A percentile compares a stretch with the other conserved stretches of the same genome.
Evolutionary conservation across 805 yeast species (phyloP).

Genomic region (Candida hispaniensis): DNA sequence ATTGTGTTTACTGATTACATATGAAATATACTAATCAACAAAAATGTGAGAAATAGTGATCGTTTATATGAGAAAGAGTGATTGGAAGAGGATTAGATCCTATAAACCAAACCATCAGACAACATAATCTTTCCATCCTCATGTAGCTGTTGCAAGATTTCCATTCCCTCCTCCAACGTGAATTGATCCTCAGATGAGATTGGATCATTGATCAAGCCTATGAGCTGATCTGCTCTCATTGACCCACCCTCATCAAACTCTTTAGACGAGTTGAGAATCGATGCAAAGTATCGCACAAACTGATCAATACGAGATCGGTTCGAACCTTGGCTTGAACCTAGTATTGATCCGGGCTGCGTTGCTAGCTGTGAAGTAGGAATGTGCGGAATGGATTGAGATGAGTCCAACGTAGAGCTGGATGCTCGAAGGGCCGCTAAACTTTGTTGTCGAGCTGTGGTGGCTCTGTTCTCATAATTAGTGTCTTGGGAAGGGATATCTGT

Average conservation of each 20-base stretch:
- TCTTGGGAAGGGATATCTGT: conserved; percentile 43
- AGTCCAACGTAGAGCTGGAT: conserved; percentile 8
- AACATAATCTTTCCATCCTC: conserved; percentile 31
- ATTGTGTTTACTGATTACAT: no score
- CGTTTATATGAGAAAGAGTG: no score
- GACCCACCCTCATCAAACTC: conserved; percentile 38
- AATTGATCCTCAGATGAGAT: conserved; percentile 34
- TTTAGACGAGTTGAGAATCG: conserved; percentile 39
- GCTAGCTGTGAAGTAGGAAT: conserved; percentile 1
- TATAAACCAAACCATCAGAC: conserved; percentile 29
- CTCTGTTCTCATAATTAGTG: conserved; percentile 32
- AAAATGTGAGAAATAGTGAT: no score
- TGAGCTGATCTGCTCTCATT: conserved; percentile 32
- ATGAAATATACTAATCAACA: no score
- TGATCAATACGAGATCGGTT: conserved; percentile 36
- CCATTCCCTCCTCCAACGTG: conserved; percentile 29
- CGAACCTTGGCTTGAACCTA: conserved; percentile 18
- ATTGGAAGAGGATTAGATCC: no score
- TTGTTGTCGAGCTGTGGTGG: conserved; percentile 23
- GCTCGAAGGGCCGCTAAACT: conserved; percentile 16
- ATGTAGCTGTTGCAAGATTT: conserved; percentile 31
- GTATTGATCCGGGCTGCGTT: conserved; percentile 13
- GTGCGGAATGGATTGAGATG: no score
- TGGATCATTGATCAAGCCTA: conserved; percentile 35
- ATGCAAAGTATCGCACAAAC: conserved; percentile 39